Percentiles rank a stretch among this genome's conserved stretches.
Evolutionary conservation across 371 early-diverging fungal species (phyloP).

Genomic region (Caulochytrium protostelioides): DNA sequence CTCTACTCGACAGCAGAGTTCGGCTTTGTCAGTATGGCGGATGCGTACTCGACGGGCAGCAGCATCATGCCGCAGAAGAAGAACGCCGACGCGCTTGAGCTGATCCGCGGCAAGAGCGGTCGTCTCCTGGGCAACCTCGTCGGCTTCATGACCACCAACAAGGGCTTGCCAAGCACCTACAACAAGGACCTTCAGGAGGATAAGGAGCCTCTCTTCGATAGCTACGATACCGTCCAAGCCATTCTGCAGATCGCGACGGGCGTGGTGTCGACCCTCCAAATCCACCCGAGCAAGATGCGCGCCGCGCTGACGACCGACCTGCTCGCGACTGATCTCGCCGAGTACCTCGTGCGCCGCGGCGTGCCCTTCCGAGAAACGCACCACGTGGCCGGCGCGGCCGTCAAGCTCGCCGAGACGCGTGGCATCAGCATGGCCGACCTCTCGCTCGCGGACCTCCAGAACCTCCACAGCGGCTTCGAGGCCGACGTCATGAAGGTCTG

Average conservation of each 20-base stretch:
- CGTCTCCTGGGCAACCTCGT: slow-evolving; percentile 81
- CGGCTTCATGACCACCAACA: slow-evolving; percentile 91
- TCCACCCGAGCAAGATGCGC: slow-evolving; percentile 50
- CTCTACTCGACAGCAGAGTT: slow-evolving; percentile 78
- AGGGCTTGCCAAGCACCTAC: slow-evolving; percentile 88
- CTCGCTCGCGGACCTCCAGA: slow-evolving; percentile 48
- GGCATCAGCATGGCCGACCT: slow-evolving; percentile 42
- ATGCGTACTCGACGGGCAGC: slow-evolving; percentile 89
- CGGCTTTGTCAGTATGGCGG: slow-evolving; percentile 74
- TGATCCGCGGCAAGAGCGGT: slow-evolving; percentile 87
- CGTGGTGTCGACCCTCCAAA: slow-evolving; percentile 63
- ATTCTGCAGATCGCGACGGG: slow-evolving; percentile 76
- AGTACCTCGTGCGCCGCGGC: slow-evolving; percentile 61
- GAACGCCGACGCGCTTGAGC: slow-evolving; percentile 88
- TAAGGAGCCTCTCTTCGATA: slow-evolving; percentile 92
- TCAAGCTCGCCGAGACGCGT: slow-evolving; percentile 73
- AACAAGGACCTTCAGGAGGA: slow-evolving; percentile 97
- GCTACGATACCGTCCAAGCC: slow-evolving; percentile 63
- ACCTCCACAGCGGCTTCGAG: slow-evolving; percentile 56
- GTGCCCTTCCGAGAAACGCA: slow-evolving; percentile 97
- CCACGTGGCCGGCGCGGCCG: slow-evolving; percentile 89
- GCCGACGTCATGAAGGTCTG: slow-evolving; percentile 56
- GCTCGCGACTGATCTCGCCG: slow-evolving; percentile 93
- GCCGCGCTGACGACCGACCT: slow-evolving; percentile 63
- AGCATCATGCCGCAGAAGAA: slow-evolving; percentile 97